Conservation (phyloP, 2,329 filamentous ascomycete species). For the Stromatinia cepivora region DNA sequence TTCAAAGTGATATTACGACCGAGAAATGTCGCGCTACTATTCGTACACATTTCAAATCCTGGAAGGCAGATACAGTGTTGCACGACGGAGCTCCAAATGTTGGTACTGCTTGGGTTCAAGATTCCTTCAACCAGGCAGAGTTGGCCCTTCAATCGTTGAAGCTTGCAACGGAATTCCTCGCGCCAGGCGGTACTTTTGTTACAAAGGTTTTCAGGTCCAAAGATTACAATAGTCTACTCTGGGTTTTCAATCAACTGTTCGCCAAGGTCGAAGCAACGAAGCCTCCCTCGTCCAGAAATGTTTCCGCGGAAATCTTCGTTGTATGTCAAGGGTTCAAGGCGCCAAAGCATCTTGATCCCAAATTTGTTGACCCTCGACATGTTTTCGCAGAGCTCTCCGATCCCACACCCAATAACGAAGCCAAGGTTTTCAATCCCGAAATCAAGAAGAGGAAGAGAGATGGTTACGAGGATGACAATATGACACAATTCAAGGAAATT, state of each 20-base stretch:
- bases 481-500: constrained; percentile 86
- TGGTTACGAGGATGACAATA: constrained; percentile 96
- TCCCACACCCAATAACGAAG: constrained; percentile 89
- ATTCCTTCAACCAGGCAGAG: constrained; percentile 97
- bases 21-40: constrained; percentile 94
- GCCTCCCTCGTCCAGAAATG: constrained; percentile 90
- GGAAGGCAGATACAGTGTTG: constrained; percentile 93
- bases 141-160: constrained; percentile 88
- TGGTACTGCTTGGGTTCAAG: constrained; percentile 96
- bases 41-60: constrained; percentile 84
- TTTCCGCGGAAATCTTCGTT: constrained; percentile 98
- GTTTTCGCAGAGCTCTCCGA: constrained; percentile 93
- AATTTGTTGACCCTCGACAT: constrained; percentile 82
- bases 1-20: constrained; percentile 97
- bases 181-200: constrained; percentile 87
- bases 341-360: constrained; percentile 88
- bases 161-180: constrained; percentile 88
- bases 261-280: constrained; percentile 95
- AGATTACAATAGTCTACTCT: constrained; percentile 92
- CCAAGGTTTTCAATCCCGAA: constrained; percentile 97
- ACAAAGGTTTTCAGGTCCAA: constrained; percentile 98
- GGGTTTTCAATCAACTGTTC: constrained; percentile 98
- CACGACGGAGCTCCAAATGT: constrained; percentile 98
- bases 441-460: constrained; percentile 96
- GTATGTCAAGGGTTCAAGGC: constrained; percentile 95